Conservation (phyloP, 208 protist genomes). For the Lotmaria passim region DNA sequence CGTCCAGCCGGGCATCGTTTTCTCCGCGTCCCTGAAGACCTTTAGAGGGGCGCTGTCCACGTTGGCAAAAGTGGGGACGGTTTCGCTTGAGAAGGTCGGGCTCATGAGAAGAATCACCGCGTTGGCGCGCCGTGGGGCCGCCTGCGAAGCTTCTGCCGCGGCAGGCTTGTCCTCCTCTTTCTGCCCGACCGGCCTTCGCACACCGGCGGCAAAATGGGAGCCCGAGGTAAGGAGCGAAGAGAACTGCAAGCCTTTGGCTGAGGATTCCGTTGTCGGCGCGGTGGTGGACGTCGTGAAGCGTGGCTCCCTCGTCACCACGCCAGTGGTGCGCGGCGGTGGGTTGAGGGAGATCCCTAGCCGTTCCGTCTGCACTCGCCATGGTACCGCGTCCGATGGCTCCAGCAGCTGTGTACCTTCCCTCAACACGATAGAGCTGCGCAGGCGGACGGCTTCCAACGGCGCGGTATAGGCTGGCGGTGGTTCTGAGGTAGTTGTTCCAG, state of each 20-base stretch:
- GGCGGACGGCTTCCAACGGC: conserved; percentile 6
- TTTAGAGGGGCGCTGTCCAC: neutral
- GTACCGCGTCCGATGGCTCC: neutral
- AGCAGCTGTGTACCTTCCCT: neutral
- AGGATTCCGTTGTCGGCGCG: neutral
- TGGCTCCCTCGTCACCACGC: too few species aligned
- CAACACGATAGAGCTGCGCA: conserved; percentile 12
- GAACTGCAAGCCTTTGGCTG: neutral
- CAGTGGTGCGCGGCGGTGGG: neutral
- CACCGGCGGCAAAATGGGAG: neutral
- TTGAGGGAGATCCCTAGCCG: conserved; percentile 7
- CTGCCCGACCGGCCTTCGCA: neutral
- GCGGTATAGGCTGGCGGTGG: neutral
- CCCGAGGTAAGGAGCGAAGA: neutral
- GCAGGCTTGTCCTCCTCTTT: neutral
- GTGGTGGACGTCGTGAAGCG: too few species aligned
- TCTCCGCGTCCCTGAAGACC: neutral
- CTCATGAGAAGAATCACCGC: conserved; percentile 19
- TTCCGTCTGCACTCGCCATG: conserved; percentile 15
- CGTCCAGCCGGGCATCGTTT: neutral
- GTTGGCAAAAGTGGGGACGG: conserved; percentile 1
- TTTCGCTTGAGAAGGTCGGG: conserved; percentile 24
- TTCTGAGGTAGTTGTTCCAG: neutral
- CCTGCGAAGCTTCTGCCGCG: neutral
- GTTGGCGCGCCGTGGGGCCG: neutral